Evolutionary conservation across 192 early-diverging fungal genomes (phyloP).

Genomic region (Coemansia sp.): DNA sequence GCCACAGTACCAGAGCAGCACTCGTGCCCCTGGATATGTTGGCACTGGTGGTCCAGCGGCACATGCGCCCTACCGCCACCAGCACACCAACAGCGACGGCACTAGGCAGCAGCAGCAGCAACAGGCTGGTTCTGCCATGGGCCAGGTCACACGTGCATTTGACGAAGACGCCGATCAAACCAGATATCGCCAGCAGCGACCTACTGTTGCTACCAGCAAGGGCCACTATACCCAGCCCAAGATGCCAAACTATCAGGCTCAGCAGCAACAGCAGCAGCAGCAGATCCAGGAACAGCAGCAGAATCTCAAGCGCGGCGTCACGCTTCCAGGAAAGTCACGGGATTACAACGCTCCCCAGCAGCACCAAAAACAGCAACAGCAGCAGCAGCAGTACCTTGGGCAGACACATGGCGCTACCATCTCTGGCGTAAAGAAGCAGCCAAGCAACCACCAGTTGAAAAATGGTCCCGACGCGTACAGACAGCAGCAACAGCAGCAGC

Average conservation of each 20-base stretch:
- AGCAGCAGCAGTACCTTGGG: constrained; percentile 14
- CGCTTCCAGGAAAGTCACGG: constrained; percentile 29
- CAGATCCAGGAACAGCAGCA: constrained; percentile 36
- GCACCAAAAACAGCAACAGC: constrained; percentile 25
- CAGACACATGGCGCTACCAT: constrained; percentile 15
- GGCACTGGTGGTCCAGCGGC: constrained; percentile 15
- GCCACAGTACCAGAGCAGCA: constrained; percentile 32
- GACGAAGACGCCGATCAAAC: constrained; percentile 50
- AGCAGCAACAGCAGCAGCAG: constrained; percentile 37
- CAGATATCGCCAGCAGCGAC: constrained; percentile 45
- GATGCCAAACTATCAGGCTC: constrained; percentile 29
- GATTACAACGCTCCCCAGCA: constrained; percentile 18
- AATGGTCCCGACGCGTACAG: constrained; percentile 31
- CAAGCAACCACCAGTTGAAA: constrained; percentile 52
- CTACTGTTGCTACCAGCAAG: constrained; percentile 27
- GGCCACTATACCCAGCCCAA: constrained; percentile 36
- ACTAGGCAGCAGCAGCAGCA: constrained; percentile 25
- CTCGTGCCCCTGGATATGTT: constrained; percentile 5
- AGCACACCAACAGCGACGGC: constrained; percentile 48
- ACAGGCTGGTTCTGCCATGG: constrained; percentile 7
- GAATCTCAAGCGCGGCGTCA: constrained; percentile 39
- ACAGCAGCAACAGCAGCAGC: constrained; percentile 29
- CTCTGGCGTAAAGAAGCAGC: constrained; percentile 34
- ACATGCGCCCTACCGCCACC: constrained; percentile 50
- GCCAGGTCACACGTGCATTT: constrained; percentile 37